These are phyloP conservation scores for Puccinia polysora DNA, from an alignment of 1,284 basidiomycete species.

Conservation along the genomic window DNA sequence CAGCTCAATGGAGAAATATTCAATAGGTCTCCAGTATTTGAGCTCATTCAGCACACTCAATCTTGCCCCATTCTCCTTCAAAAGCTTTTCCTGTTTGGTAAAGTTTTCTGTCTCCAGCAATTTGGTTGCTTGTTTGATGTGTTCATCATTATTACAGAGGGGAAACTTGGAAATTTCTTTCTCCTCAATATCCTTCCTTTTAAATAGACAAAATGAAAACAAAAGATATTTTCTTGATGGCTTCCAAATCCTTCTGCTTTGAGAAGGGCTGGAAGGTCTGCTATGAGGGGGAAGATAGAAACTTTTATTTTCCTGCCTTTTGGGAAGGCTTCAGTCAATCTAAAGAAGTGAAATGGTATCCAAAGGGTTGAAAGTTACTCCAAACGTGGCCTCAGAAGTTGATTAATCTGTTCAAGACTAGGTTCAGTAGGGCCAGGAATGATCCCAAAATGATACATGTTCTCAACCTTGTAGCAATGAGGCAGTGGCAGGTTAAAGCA, in stretches of 20 bases:
- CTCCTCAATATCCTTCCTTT: not conserved
- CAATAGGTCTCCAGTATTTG: constrained; percentile 6
- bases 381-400: constrained; percentile 51
- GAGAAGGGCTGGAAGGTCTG: constrained; percentile 17
- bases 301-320: not conserved
- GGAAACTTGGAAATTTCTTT: not conserved
- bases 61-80: constrained; percentile 11
- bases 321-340: not conserved
- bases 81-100: not conserved
- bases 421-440: constrained; percentile 51
- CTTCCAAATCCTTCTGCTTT: constrained; percentile 6
- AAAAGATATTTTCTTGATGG: not conserved
- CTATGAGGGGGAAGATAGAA: not conserved
- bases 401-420: constrained; percentile 48
- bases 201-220: constrained; percentile 4
- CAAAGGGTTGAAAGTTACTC: constrained; percentile 37
- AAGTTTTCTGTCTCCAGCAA: not conserved
- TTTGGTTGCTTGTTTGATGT: not conserved
- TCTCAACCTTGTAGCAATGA: constrained; percentile 52
- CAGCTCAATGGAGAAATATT: constrained; percentile 1
- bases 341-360: not conserved
- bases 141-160: not conserved
- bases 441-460: constrained; percentile 54
- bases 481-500: constrained; percentile 47
- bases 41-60: constrained; percentile 20